Evolutionary conservation across 805 yeast species (phyloP).

Genomic region (Wickerhamiella lipophila): DNA sequence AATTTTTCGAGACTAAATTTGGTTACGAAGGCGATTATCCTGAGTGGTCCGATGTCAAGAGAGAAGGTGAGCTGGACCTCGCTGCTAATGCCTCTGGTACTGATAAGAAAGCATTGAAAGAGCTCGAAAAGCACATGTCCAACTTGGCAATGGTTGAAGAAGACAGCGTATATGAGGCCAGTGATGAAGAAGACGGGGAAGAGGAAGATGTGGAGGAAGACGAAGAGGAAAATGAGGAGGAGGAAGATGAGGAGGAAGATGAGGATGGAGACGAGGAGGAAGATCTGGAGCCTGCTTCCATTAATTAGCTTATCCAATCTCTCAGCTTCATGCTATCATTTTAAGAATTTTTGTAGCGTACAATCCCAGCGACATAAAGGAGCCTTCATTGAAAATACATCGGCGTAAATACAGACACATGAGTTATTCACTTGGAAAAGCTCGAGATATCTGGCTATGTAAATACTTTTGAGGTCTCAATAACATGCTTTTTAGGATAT

Average conservation of each 20-base stretch:
- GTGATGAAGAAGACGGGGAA: conserved; percentile 28
- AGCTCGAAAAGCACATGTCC: conserved; percentile 64
- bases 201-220: conserved; percentile 32
- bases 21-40: conserved; percentile 81
- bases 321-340: too few relatives aligned
- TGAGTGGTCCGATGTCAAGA: conserved; percentile 56
- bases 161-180: conserved; percentile 26
- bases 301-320: not conserved
- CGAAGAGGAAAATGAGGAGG: conserved; percentile 28
- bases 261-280: conserved; percentile 28
- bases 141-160: conserved; percentile 27
- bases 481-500: too few relatives aligned
- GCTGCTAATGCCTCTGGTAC: conserved; percentile 88
- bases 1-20: conserved; percentile 68
- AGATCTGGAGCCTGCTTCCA: not conserved
- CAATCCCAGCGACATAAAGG: too few relatives aligned
- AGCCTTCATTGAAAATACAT: too few relatives aligned
- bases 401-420: too few relatives aligned
- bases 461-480: too few relatives aligned
- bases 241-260: conserved; percentile 28
- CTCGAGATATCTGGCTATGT: too few relatives aligned
- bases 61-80: conserved; percentile 63
- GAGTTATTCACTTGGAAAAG: too few relatives aligned
- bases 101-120: conserved; percentile 44
- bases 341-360: too few relatives aligned